These are phyloP conservation scores for Calonectria hawksworthii DNA, from an alignment of 2,329 filamentous ascomycete species.

Conservation along the genomic window DNA sequence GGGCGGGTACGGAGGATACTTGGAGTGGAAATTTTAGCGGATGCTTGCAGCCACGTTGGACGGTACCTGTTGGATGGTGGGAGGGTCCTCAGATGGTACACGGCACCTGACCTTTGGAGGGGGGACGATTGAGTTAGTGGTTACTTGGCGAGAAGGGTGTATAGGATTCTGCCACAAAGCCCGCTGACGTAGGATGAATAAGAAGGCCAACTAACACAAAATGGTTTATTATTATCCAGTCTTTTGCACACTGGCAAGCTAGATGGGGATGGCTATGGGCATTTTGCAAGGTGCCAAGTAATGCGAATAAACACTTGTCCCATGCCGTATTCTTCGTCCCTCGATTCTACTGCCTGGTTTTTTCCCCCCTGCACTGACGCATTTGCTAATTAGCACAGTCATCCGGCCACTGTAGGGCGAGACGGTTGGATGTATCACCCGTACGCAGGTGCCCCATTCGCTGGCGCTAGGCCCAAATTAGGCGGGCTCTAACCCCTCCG, in stretches of 20 bases:
- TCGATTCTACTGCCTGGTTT: not conserved
- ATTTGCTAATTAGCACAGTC: constrained; percentile 34
- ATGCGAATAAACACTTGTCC: not conserved
- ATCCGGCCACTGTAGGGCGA: constrained; percentile 32
- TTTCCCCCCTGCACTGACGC: constrained; percentile 3
- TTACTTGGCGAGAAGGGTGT: not conserved
- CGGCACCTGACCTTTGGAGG: not conserved
- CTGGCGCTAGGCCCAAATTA: constrained; percentile 52
- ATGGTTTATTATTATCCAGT: not conserved
- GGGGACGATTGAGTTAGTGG: not conserved
- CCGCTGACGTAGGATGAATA: not conserved
- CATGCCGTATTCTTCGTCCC: not conserved
- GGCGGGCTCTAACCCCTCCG: constrained; percentile 34
- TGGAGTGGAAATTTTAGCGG: not conserved
- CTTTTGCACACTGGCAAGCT: not conserved
- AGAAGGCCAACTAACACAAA: not conserved
- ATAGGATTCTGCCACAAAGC: not conserved
- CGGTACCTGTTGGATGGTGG: not conserved
- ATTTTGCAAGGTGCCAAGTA: not conserved
- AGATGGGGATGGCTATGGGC: not conserved
- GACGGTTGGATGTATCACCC: constrained; percentile 33
- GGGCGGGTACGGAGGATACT: not conserved
- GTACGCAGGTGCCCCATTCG: constrained; percentile 33
- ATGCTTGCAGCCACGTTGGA: constrained; percentile 6
- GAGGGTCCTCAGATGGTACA: not conserved